Evolutionary conservation across 2,329 filamentous ascomycete species (phyloP).

Genomic region (Colletotrichum tofieldiae): DNA sequence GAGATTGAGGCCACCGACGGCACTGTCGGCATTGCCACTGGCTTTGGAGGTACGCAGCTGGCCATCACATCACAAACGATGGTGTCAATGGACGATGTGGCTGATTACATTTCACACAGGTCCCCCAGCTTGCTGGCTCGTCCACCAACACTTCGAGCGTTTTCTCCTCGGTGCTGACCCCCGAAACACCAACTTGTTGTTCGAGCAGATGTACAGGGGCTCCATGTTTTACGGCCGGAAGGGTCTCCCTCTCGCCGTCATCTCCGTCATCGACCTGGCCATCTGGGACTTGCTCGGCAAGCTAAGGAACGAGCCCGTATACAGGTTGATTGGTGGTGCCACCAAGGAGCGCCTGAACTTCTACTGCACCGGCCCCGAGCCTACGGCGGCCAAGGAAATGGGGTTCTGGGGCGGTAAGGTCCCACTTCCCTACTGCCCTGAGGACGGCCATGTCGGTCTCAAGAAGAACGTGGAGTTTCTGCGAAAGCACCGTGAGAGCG

Average conservation of each 20-base stretch:
- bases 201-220: slow-evolving; percentile 96
- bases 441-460: slow-evolving; percentile 86
- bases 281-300: slow-evolving; percentile 95
- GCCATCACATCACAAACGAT: not conserved
- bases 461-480: slow-evolving; percentile 93
- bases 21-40: slow-evolving; percentile 94
- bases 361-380: slow-evolving; percentile 94
- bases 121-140: slow-evolving; percentile 93
- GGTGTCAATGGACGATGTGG: not conserved
- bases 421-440: slow-evolving; percentile 89
- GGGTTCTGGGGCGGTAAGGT: slow-evolving; percentile 95
- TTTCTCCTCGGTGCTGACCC: slow-evolving; percentile 93
- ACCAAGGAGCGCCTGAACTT: slow-evolving; percentile 88
- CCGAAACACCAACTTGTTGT: slow-evolving; percentile 90
- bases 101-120: slow-evolving; percentile 58
- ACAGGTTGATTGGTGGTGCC: slow-evolving; percentile 94
- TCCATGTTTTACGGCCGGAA: slow-evolving; percentile 98
- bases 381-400: slow-evolving; percentile 84
- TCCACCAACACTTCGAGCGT: slow-evolving; percentile 92
- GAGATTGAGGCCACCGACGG: slow-evolving; percentile 92
- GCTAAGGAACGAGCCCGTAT: slow-evolving; percentile 92
- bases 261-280: slow-evolving; percentile 94
- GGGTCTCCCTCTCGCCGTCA: slow-evolving; percentile 89
- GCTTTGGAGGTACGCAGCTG: slow-evolving; percentile 79
- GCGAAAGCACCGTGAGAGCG: slow-evolving; percentile 84